A percentile compares a stretch with the other conserved stretches of the same genome.
Conservation (phyloP, 2,329 filamentous ascomycete species). For the Arthrobotrys entomopaga region DNA sequence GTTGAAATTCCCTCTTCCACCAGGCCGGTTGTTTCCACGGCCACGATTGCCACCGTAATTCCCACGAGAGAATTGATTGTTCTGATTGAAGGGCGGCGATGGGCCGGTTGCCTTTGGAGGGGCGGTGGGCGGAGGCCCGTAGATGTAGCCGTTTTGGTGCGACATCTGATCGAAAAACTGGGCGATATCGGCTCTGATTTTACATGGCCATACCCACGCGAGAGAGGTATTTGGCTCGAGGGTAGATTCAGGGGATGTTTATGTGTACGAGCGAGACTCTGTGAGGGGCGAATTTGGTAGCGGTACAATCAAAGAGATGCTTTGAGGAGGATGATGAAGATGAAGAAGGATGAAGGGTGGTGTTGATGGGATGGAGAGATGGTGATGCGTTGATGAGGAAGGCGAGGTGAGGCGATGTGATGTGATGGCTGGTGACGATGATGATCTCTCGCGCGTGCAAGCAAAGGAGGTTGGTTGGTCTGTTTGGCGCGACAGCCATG, state of each 20-base stretch:
- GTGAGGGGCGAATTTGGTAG: too few relatives aligned
- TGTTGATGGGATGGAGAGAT: neutral
- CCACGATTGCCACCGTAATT: slow-evolving; percentile 45
- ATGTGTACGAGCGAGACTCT: neutral
- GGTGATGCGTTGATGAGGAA: slow-evolving; percentile 13
- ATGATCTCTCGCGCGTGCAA: slow-evolving; percentile 40
- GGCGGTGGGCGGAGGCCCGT: slow-evolving; percentile 50
- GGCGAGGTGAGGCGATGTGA: slow-evolving; percentile 16
- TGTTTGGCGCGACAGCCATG: slow-evolving; percentile 16
- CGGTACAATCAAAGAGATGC: neutral
- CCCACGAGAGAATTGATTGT: slow-evolving; percentile 51
- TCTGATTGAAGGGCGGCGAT: slow-evolving; percentile 42
- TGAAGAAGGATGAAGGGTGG: neutral
- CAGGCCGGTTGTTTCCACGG: slow-evolving; percentile 38
- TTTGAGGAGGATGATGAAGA: neutral
- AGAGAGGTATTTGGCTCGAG: slow-evolving; percentile 5
- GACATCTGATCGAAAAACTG: slow-evolving; percentile 45
- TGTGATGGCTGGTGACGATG: neutral
- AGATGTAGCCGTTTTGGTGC: slow-evolving; percentile 54
- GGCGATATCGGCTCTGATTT: slow-evolving; percentile 13
- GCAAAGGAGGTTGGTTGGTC: slow-evolving; percentile 50
- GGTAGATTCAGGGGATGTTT: neutral
- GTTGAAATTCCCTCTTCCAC: slow-evolving; percentile 51
- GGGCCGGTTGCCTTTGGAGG: slow-evolving; percentile 50
- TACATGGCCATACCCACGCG: slow-evolving; percentile 48